Base-by-base conservation (phyloP, 2,329 filamentous ascomycete species). In the Phialophora tarda region DNA sequence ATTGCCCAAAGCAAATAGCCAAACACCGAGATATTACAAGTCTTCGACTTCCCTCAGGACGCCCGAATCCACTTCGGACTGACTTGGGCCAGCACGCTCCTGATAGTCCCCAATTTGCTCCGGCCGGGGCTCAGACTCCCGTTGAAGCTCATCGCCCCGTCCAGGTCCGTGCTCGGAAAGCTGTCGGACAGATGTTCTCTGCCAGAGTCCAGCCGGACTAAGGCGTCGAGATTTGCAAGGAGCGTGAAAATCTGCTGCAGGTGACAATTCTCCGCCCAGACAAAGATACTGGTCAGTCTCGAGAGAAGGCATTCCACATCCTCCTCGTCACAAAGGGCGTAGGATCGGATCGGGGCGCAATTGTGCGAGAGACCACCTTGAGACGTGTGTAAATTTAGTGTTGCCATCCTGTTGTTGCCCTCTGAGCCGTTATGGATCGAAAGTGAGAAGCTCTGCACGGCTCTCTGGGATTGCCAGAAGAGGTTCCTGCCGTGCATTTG, bases 261-360 rank as follows among this genome's bases (percentile, higher is more conserved):
- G 38, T 62, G 47, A 50, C 44, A 60, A 24, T 69, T 67, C 30
- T 64, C 64, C 10, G 63, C 69, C 69, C 69, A 71, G 14, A 67
- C 59, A 34, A 67, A 63, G 34, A 71, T 67, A 28, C 64, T 64
- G 44, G 54, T 28, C 10, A 71, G 41, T 17, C 66, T 51, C 21
- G 65, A 55, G 10, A 63, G 38, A n/a, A 71, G 58, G n/a, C 41
- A 53, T 23, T 66, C 63, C n/a, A 71, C 61, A 10, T 71, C 66
- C 8, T 56, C 12, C 26, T 63, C 63, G 28, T 69, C 59, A 48
- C 62, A 56, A 23, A 71, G 66, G 14, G 50, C 53, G 38, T 69
- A 71, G 17, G 47, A 60, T 60, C 58, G 51, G 21, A 71, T 69
- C 21, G 48, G 47, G 5, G 58, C 48, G 6, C 48, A 51, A 2